Evolutionary conservation across 1,284 basidiomycete genomes (phyloP).

Genomic region (Malassezia vespertilionis): DNA sequence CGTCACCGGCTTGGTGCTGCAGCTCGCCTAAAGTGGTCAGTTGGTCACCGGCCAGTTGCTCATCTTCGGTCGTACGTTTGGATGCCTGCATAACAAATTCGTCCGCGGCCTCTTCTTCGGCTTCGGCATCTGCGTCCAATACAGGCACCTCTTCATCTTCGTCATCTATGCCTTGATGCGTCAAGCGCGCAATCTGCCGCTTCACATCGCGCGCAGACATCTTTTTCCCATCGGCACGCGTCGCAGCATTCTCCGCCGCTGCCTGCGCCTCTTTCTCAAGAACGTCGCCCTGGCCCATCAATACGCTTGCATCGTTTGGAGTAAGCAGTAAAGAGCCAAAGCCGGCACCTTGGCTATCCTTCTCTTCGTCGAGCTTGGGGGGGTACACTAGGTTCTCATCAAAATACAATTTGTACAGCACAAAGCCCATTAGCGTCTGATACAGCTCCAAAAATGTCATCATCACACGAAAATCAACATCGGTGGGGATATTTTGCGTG

Average conservation of each 20-base stretch:
- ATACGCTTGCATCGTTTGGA: slow-evolving; percentile 49
- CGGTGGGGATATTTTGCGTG: slow-evolving; percentile 82
- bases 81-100: slow-evolving; percentile 51
- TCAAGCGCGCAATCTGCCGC: slow-evolving; percentile 50
- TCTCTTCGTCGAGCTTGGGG: slow-evolving; percentile 70
- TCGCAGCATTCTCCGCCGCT: slow-evolving; percentile 21
- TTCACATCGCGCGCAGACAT: slow-evolving; percentile 51
- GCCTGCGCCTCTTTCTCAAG: slow-evolving; percentile 17
- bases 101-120: slow-evolving; percentile 19
- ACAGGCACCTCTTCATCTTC: slow-evolving; percentile 23
- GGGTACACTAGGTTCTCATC: slow-evolving; percentile 88
- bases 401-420: slow-evolving; percentile 95
- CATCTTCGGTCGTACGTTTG: slow-evolving; percentile 53
- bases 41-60: too few relatives aligned
- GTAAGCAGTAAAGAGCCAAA: slow-evolving; percentile 78
- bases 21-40: slow-evolving; percentile 68
- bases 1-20: slow-evolving; percentile 25
- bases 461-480: slow-evolving; percentile 97
- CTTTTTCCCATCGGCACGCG: slow-evolving; percentile 46
- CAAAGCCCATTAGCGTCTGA: slow-evolving; percentile 88
- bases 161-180: slow-evolving; percentile 10
- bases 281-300: slow-evolving; percentile 8
- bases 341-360: slow-evolving; percentile 71
- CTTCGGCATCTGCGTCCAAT: slow-evolving; percentile 18
- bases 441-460: slow-evolving; percentile 96